Percentiles rank a stretch among this genome's conserved stretches.
These are phyloP conservation scores for Diplodia intermedia DNA, from an alignment of 2,329 filamentous ascomycete species.

Conservation along the genomic window DNA sequence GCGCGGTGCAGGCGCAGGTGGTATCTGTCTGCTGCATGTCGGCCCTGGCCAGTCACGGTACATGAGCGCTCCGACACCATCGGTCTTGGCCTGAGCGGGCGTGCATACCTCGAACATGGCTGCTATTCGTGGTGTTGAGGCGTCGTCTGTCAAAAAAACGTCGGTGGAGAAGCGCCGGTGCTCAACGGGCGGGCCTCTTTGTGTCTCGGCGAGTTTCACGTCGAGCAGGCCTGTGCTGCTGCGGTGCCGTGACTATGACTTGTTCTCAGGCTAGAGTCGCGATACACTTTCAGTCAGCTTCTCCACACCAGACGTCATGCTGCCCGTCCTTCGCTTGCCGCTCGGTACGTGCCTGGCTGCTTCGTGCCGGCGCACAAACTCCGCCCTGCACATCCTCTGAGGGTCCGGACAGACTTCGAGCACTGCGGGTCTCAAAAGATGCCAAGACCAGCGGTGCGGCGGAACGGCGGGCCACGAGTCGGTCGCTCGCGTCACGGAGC, in stretches of 20 bases:
- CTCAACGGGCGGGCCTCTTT: neutral
- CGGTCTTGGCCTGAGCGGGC: conserved; percentile 1
- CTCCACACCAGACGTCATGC: conserved; percentile 25
- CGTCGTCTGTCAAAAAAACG: conserved; percentile 22
- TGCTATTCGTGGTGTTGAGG: conserved; percentile 24
- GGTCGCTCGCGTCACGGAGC: neutral
- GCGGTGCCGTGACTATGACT: conserved; percentile 18
- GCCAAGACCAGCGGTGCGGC: neutral
- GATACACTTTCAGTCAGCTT: conserved; percentile 19
- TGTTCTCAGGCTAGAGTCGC: conserved; percentile 28
- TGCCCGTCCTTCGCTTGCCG: neutral
- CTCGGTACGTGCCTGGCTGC: conserved; percentile 4
- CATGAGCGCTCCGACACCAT: conserved; percentile 18
- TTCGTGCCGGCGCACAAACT: neutral
- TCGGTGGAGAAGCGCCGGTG: conserved; percentile 17
- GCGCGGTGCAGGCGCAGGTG: conserved; percentile 83
- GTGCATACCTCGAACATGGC: conserved; percentile 36
- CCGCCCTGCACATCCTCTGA: neutral
- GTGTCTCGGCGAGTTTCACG: conserved; percentile 18
- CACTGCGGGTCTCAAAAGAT: neutral
- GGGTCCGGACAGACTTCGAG: neutral
- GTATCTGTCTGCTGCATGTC: conserved; percentile 74
- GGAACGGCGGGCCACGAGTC: conserved; percentile 6
- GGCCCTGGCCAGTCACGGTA: conserved; percentile 46
- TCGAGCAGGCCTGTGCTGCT: conserved; percentile 16